phyloP scores from a whole-genome alignment of 768 basidiomycete species.

The Porpolomopsis calyptriformis region DNA sequence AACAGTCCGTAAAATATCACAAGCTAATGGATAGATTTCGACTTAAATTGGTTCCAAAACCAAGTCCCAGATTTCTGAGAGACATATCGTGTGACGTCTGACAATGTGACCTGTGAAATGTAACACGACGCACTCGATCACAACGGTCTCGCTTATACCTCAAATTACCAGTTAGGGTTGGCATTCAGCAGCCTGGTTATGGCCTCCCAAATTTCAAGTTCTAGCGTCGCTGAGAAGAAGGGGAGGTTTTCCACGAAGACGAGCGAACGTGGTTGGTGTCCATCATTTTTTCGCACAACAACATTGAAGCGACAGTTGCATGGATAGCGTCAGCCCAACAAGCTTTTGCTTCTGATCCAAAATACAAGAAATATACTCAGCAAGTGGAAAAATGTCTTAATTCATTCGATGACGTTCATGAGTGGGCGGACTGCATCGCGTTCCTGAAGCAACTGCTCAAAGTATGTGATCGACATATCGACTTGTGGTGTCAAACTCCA shows the following conservation, averaged over 20 bases:
- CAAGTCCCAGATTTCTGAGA: too few relatives aligned
- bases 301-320: neutral
- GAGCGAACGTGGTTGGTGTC: constrained; percentile 40
- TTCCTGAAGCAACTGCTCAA: constrained; percentile 92
- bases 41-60: too few relatives aligned
- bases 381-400: constrained; percentile 89
- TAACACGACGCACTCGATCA: too few relatives aligned
- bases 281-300: neutral
- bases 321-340: constrained; percentile 39
- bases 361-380: constrained; percentile 86
- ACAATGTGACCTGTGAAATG: too few relatives aligned
- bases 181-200: neutral
- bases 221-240: constrained; percentile 21
- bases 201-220: constrained; percentile 14
- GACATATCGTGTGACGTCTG: too few relatives aligned
- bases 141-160: too few relatives aligned
- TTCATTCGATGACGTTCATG: constrained; percentile 91
- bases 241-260: constrained; percentile 30
- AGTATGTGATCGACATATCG: constrained; percentile 29
- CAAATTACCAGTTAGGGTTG: neutral
- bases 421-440: constrained; percentile 99
- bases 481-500: neutral
- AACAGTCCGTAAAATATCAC: too few relatives aligned
- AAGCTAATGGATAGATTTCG: neutral
- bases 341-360: constrained; percentile 68